Evolutionary conservation across 73 alveolate species (phyloP).

Genomic region (Paraurostyla sp.): DNA sequence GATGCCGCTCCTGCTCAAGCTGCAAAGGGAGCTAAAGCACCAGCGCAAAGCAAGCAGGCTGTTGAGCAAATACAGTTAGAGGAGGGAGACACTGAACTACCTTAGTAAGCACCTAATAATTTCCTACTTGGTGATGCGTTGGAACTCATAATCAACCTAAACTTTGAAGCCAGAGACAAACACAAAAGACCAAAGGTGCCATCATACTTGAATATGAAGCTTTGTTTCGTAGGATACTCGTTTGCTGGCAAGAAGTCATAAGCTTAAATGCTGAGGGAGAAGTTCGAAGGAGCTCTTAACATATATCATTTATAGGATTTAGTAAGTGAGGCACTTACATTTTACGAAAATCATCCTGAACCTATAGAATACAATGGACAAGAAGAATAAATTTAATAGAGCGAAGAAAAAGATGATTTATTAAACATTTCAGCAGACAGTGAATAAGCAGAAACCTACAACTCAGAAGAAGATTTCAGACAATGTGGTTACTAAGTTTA

Average conservation of each 20-base stretch:
- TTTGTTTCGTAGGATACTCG: constrained; percentile 93
- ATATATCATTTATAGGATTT: constrained; percentile 52
- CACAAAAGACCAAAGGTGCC: constrained; percentile 63
- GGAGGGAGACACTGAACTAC: constrained; percentile 70
- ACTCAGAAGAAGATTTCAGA: constrained; percentile 63
- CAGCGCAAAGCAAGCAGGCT: constrained; percentile 43
- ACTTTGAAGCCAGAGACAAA: constrained; percentile 54
- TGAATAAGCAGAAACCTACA: constrained; percentile 50
- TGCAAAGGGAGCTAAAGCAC: constrained; percentile 59
- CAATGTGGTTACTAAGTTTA: constrained; percentile 68
- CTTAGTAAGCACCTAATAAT: constrained; percentile 54
- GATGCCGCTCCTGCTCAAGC: constrained; percentile 66
- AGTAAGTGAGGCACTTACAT: constrained; percentile 59
- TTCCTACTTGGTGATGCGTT: constrained; percentile 71
- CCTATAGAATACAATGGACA: constrained; percentile 15
- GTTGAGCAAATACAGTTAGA: constrained; percentile 49
- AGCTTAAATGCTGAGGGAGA: constrained; percentile 76
- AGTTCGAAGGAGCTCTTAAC: constrained; percentile 62
- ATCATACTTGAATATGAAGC: constrained; percentile 82
- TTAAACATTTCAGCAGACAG: constrained; percentile 9
- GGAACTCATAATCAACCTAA: constrained; percentile 55
- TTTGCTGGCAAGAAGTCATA: constrained; percentile 96
- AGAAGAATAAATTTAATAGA: constrained; percentile 40
- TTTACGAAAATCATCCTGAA: constrained; percentile 54
- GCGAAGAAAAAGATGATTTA: constrained; percentile 57